phyloP scores from a whole-genome alignment of 441 rosid genomes.

The Pelargonium citronellum region DNA sequence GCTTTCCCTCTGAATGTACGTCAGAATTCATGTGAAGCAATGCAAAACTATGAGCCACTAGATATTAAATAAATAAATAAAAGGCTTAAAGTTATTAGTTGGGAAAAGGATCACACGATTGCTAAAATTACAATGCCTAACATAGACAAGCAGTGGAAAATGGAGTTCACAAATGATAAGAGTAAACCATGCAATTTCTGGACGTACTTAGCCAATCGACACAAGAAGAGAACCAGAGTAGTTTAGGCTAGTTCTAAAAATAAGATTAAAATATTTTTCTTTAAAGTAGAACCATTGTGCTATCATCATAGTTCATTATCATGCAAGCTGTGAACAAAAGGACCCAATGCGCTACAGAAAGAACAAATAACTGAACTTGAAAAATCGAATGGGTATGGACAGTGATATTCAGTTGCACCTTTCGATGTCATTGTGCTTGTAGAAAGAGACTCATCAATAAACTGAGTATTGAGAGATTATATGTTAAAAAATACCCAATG shows the following conservation, averaged over 20 bases:
- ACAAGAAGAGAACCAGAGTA: background rate
- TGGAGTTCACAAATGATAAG: slow-evolving; percentile 8
- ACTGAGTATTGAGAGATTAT: background rate
- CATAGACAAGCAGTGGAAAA: background rate
- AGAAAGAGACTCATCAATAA: background rate
- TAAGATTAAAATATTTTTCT: background rate
- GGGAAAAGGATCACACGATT: background rate
- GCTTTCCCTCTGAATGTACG: slow-evolving; percentile 47
- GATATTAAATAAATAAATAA: background rate
- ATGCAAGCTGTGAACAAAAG: background rate
- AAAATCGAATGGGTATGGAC: background rate
- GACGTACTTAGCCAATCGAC: background rate
- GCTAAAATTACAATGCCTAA: background rate
- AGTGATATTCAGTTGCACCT: background rate
- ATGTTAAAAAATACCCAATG: background rate
- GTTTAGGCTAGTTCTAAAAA: background rate
- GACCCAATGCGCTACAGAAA: background rate
- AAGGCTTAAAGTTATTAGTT: background rate
- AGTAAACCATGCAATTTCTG: background rate
- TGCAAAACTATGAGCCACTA: slow-evolving; percentile 1
- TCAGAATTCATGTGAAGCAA: slow-evolving; percentile 17
- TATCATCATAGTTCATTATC: background rate
- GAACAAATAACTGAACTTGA: background rate
- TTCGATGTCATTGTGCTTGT: background rate
- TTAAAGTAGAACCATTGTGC: background rate